Base-by-base conservation (phyloP, 2,329 filamentous ascomycete genomes). In the Aspergillus brunneoviolaceus region DNA sequence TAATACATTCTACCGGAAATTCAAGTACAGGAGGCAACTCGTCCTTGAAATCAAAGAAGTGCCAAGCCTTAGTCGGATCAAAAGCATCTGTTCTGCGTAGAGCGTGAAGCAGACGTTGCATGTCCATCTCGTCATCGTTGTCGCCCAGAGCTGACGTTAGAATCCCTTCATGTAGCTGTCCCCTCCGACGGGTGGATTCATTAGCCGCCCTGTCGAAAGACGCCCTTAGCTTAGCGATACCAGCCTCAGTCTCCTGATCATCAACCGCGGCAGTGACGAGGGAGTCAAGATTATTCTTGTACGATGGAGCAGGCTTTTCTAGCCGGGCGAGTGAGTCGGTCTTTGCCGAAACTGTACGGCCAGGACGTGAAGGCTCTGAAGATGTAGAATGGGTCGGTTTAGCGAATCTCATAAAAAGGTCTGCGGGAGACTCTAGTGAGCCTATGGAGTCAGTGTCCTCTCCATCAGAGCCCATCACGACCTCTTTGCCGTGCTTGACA, bases 391-490 rank as follows among this genome's bases (percentile, higher is more conserved):
- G 23, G 11, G 23, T 54, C 4, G 64, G 61, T 31, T 64, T 60
- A 14, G 65, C 59, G 23, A 73, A 70, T 39, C 61, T 68, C 21
- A 68, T 66, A 16, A 83, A 69, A 1, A 88, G 72, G 49, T 83
- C 80, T 5, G 83, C 81, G 14, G 88, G 79, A 29, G 83, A 81
- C 60, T 83, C 82, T 21, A 86, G 69, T 1, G 81, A 83, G 55
- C 76, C 79, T 60, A 84, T 79, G 0, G 88, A 88, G 52, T 84
- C 82, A 29, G 82, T 83, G 19, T 84, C 84, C n/a, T 90, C 89
- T 10, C 89, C 88, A 68, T 93, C 90, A 0, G 90, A 92, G 57
- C 85, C 87, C 50, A 82, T 82, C 47, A 93, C 79, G 3, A 82
- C 72, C 58, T 81, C 74, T 56, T 80, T 72, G 2, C 84, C 84